phyloP scores from a whole-genome alignment of 2,329 filamentous ascomycete species.

The Colletotrichum sp. region DNA sequence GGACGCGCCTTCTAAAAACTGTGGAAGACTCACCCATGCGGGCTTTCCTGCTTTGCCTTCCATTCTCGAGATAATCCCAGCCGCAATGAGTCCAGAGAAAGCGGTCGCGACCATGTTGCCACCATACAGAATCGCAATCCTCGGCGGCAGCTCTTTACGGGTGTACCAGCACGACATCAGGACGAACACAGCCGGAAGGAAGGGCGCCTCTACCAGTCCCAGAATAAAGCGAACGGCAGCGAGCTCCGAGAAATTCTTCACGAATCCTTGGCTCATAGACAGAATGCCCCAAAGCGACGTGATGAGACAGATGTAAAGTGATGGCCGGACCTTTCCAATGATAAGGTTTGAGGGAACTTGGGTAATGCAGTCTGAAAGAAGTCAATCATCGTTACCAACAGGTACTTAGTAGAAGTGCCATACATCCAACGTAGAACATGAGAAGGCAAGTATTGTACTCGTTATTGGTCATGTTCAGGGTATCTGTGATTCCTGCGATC shows the following conservation, averaged over 20 bases:
- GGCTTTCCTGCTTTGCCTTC: conserved; percentile 29
- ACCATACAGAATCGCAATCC: conserved; percentile 63
- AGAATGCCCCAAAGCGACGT: conserved; percentile 1
- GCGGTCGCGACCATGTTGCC: conserved; percentile 72
- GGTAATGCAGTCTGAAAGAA: background rate
- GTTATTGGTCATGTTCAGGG: conserved; percentile 54
- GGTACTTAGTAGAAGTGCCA: background rate
- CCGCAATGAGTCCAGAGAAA: conserved; percentile 69
- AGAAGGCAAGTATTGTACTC: conserved; percentile 55
- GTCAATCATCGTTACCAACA: background rate
- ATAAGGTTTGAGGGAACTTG: conserved; percentile 8
- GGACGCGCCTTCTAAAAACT: background rate
- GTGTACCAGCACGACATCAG: conserved; percentile 69
- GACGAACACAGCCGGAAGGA: conserved; percentile 45
- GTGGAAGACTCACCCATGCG: background rate
- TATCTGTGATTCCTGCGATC: conserved; percentile 57
- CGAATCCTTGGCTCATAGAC: conserved; percentile 3
- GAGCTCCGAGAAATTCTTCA: background rate
- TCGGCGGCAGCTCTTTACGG: conserved; percentile 64
- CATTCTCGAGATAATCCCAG: conserved; percentile 66
- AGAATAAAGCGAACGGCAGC: conserved; percentile 48
- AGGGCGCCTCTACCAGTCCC: conserved; percentile 60
- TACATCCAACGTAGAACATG: conserved; percentile 9
- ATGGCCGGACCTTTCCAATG: conserved; percentile 2
- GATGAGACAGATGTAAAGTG: background rate